phyloP scores from a whole-genome alignment of 352 stramenopile genomes.

The Phytophthora boehmeriae region DNA sequence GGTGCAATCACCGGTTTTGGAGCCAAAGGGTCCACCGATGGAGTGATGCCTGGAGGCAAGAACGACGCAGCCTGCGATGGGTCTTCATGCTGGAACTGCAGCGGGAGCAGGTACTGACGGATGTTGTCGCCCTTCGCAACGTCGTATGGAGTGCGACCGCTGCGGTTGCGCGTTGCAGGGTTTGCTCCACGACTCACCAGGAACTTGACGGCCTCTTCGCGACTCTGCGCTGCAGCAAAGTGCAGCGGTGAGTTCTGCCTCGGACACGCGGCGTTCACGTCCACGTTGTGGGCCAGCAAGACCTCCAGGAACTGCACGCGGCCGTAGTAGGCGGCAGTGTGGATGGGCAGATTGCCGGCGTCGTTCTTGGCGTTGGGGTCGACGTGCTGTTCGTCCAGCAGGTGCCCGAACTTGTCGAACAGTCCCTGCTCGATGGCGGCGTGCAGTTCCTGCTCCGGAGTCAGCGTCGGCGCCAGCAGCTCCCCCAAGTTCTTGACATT shows the following conservation, averaged over 20 bases:
- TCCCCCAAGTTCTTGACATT: constrained; percentile 91
- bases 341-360: constrained; percentile 81
- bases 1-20: constrained; percentile 69
- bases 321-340: constrained; percentile 86
- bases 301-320: constrained; percentile 75
- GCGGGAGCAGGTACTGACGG: constrained; percentile 82
- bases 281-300: constrained; percentile 67
- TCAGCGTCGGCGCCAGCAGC: constrained; percentile 86
- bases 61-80: constrained; percentile 59
- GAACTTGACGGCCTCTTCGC: constrained; percentile 76
- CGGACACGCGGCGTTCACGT: constrained; percentile 71
- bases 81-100: constrained; percentile 90
- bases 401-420: constrained; percentile 67
- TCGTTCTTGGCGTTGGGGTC: constrained; percentile 73
- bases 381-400: constrained; percentile 77
- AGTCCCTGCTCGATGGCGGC: constrained; percentile 76
- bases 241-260: constrained; percentile 85
- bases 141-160: constrained; percentile 81
- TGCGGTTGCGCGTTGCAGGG: constrained; percentile 80
- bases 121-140: constrained; percentile 86
- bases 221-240: constrained; percentile 79
- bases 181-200: constrained; percentile 78
- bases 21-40: constrained; percentile 68
- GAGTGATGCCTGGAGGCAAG: constrained; percentile 78
- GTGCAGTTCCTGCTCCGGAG: constrained; percentile 87